Percentiles rank a stretch among this genome's conserved stretches.
phyloP scores from a whole-genome alignment of 345 rosid genomes.

The Hypericum perforatum region DNA sequence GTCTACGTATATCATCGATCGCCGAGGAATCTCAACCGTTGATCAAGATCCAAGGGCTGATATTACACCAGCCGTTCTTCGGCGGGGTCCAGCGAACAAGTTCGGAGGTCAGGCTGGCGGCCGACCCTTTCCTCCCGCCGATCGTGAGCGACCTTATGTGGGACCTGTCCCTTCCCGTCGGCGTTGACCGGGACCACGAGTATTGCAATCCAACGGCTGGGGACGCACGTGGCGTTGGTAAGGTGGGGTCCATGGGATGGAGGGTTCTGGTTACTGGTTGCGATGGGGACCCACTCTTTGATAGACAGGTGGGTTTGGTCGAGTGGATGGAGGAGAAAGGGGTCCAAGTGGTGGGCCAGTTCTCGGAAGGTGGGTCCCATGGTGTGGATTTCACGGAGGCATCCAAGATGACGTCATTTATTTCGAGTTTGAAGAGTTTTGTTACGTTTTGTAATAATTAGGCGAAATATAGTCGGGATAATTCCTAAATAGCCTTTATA shows the following conservation, averaged over 20 bases:
- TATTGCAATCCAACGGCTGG: constrained; percentile 39
- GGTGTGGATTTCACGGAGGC: constrained; percentile 25
- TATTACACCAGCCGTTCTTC: constrained; percentile 51
- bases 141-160: constrained; percentile 33
- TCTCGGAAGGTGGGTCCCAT: constrained; percentile 28
- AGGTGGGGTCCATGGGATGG: constrained; percentile 25
- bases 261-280: constrained; percentile 35
- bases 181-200: constrained; percentile 47
- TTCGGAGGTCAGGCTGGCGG: constrained; percentile 33
- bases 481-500: too few species aligned
- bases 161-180: constrained; percentile 44
- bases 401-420: constrained; percentile 14
- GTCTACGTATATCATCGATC: constrained; percentile 16
- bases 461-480: too few species aligned
- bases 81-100: constrained; percentile 37
- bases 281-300: constrained; percentile 38
- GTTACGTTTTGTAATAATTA: neutral
- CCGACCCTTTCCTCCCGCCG: constrained; percentile 24
- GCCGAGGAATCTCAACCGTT: constrained; percentile 17
- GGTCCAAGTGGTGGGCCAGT: constrained; percentile 19
- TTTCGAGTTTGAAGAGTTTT: constrained; percentile 15
- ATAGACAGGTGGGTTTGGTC: constrained; percentile 32
- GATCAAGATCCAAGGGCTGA: constrained; percentile 50
- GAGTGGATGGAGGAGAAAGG: constrained; percentile 37
- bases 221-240: constrained; percentile 20